Evolutionary conservation across 2,329 filamentous ascomycete species (phyloP), one percentile per base, ranked within the genome.

Genomic region (Phialemonium atrogriseum): DNA sequence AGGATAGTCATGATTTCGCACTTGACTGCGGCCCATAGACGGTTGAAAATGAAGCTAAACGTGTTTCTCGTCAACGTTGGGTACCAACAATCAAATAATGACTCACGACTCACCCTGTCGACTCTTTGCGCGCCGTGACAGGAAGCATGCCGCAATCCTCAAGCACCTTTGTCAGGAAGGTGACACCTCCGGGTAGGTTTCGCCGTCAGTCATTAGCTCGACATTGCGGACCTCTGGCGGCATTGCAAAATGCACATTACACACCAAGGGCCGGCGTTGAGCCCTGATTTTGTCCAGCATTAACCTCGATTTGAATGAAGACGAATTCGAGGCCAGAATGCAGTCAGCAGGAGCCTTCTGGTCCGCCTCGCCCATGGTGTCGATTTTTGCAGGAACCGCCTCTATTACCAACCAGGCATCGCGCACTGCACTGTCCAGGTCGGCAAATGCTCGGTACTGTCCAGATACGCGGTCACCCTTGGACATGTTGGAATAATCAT

Each of bases 1-100:
- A 74, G 39, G 8, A 73, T 66, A 0, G 47, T 58, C 31, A 74
- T 37, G 1, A 51, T 48, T 39, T 75, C 70, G 3, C 70, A 55
- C 46, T 74, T 73, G 11, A 74, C 56, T 0, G 70, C 70, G 0
- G 70, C 70, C 69, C 70, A 75, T 0, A 74, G 46, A 0, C 70
- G 62, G 33, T 74, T 73, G 42, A 71, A 68, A 21, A 75, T 64
- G 39, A 73, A 66, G 0, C n/a, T n/a, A n/a, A n/a, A n/a, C n/a
- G n/a, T n/a, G n/a, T n/a, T n/a, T n/a, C n/a, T n/a, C n/a, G n/a
- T n/a, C n/a, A n/a, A n/a, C n/a, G n/a, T n/a, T n/a, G n/a, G n/a
- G n/a, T n/a, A n/a, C n/a, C n/a, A n/a, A n/a, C n/a, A n/a, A n/a
- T n/a, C n/a, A n/a, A n/a, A n/a, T n/a, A n/a, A n/a, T n/a, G n/a